Base-by-base conservation (phyloP, 1,284 basidiomycete species). In the Ustilago crameri region DNA sequence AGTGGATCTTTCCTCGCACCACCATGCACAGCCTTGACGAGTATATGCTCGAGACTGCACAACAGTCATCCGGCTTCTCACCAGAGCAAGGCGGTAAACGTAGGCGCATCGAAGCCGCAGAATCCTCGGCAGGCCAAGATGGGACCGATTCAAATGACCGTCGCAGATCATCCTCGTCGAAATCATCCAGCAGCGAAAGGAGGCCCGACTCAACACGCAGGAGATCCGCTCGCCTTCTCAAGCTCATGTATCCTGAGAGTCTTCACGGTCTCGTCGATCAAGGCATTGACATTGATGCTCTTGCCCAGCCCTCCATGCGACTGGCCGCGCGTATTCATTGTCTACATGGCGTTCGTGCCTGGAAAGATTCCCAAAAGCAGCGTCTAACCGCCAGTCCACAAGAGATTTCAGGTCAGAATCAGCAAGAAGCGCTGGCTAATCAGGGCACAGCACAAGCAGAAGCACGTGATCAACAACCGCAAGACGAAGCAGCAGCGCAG, bases 251-350 rank as follows among this genome's bases (percentile, higher is more conserved):
- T 23, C 68, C 68, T 10, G 54, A 62, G 22, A 32, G 48, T 9
- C 45, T 71, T 1, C 68, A 71, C 34, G 37, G 45, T 2, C 62
- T 71, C 23, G 54, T 71, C 9, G 62, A 71, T 32, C 35, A 61
- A 17, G 62, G 62, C 18, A 48, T 65, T 40, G 68, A 66, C 37
- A 62, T 66, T 20, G 58, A 71, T 18, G 24, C 57, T 14, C 45
- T 70, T 5, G 57, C 44, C 1, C 42, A 49, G 44, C 68, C 68
- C 2, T 41, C 58, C 14, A 53, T 58, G 52, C 57, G 58, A 5
- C 44, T 71, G 10, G 72, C 72, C 10, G 72, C 72, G 3, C 46
- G 64, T 1, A 44, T 74, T 5, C 67, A 74, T 26, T 74, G 72
- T 38, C 22, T 74, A 34, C 62, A 71, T 47, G 72, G 72, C 43